Percentiles rank a stretch among this genome's conserved stretches.
phyloP scores from a whole-genome alignment of 164 flowering plant genomes.

The Aristolochia californica region DNA sequence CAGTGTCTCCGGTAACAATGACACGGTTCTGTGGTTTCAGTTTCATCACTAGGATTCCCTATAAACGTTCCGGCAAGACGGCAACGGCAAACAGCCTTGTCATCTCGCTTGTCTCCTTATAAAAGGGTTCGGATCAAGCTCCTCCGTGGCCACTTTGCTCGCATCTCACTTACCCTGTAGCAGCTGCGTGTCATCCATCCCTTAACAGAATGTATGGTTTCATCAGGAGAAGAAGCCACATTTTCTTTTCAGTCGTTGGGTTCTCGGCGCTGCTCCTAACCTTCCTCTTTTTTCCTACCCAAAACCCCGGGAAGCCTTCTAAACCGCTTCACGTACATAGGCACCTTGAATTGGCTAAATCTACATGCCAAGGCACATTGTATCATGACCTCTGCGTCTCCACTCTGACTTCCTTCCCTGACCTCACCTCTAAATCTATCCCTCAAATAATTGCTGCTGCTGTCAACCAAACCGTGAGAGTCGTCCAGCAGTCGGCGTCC shows the following conservation, averaged over 20 bases:
- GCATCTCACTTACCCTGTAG: no score
- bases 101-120: no score
- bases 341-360: constrained; percentile 36
- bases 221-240: constrained; percentile 6
- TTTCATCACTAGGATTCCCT: no score
- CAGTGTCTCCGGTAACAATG: no score
- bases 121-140: no score
- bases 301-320: background rate
- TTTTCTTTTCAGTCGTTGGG: constrained; percentile 8
- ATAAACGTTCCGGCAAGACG: no score
- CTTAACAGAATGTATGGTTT: constrained; percentile 3
- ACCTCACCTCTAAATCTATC: constrained; percentile 34
- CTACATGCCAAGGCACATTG: constrained; percentile 56
- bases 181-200: no score
- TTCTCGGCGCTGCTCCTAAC: constrained; percentile 7
- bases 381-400: constrained; percentile 66
- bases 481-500: constrained; percentile 28
- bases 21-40: no score
- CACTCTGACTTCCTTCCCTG: constrained; percentile 47
- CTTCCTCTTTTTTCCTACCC: constrained; percentile 7
- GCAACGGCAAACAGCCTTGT: no score
- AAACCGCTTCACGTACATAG: constrained; percentile 20
- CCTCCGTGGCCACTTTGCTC: background rate
- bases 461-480: constrained; percentile 29
- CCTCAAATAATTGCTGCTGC: constrained; percentile 40